Evolutionary conservation across 345 rosid species (phyloP), one percentile per base, ranked within the genome.

Genomic region (Physaria fendleri): DNA sequence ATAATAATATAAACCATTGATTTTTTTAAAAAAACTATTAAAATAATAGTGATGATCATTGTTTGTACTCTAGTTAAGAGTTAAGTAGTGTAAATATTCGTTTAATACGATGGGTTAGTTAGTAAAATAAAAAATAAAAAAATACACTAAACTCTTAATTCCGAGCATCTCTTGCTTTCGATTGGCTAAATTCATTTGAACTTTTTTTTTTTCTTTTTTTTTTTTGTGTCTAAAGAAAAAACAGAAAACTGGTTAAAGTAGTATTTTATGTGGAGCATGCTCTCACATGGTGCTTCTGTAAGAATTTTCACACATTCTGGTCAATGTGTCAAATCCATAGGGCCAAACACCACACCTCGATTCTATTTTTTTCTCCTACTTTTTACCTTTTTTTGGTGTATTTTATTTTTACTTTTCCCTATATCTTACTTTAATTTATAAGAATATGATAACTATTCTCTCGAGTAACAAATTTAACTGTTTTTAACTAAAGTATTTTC

Each of bases 231-330:
- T n/a, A n/a, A 37, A 27, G 5, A 9, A 15, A 22, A 59, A 2
- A 27, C 11, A 30, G 24, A 69, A 69, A 53, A 53, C 50, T 11
- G 50, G 67, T 68, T 40, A 37, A 35, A 44, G 41, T n/a, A 35
- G 62, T 61, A 69, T 61, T 61, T 69, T 14, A 69, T 53, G 68
- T 53, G 56, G 42, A 68, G 48, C 67, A 60, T n/a, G 73, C 5
- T 34, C 34, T 60, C 74, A 69, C 74, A 62, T 69, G 74, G 56
- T 1, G 14, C 39, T 27, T 21, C 29, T 68, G 50, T 62, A 54
- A 62, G 57, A 61, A 69, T 37, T 52, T 52, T 61, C 45, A 68
- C 53, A 53, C 45, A 41, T 69, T 46, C 49, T 60, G 63, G 74
- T 69, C 74, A 62, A 69, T 61, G 33, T 17, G 68, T 44, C 57